Evolutionary conservation across 2,329 filamentous ascomycete species (phyloP).

Genomic region (Hirsutella minnesotensis): DNA sequence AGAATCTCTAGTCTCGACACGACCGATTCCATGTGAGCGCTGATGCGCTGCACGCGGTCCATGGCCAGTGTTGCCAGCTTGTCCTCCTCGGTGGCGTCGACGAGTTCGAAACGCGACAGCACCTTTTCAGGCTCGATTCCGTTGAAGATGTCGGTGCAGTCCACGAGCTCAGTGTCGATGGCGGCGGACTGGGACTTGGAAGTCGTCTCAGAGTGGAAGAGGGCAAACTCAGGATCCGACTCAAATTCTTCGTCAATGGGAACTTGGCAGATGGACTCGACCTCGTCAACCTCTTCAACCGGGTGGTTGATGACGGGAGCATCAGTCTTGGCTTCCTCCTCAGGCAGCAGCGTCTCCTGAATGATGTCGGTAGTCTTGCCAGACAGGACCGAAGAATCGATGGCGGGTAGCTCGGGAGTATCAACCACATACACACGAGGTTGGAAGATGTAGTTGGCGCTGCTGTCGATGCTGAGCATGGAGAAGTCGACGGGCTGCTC

Average conservation of each 20-base stretch:
- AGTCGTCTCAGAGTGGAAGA: constrained; percentile 38
- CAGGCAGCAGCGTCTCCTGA: constrained; percentile 28
- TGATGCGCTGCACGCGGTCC: constrained; percentile 38
- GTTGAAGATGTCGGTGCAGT: constrained; percentile 32
- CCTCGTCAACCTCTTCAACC: constrained; percentile 18
- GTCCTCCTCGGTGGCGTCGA: constrained; percentile 43
- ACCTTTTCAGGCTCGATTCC: constrained; percentile 53
- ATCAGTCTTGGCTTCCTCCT: constrained; percentile 43
- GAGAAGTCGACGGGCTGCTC: constrained; percentile 68
- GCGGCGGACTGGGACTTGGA: constrained; percentile 18
- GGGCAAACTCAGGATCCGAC: constrained; percentile 47
- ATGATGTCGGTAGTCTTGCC: constrained; percentile 55
- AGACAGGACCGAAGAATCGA: constrained; percentile 52
- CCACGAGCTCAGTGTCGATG: constrained; percentile 29
- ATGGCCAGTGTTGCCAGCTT: constrained; percentile 29
- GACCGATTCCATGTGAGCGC: constrained; percentile 22
- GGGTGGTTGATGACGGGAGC: constrained; percentile 40
- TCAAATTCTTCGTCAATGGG: constrained; percentile 45
- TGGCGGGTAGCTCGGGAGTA: constrained; percentile 51
- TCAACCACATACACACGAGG: constrained; percentile 68
- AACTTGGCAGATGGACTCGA: constrained; percentile 14
- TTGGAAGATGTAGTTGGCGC: constrained; percentile 45
- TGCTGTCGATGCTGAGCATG: constrained; percentile 48
- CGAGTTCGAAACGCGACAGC: constrained; percentile 49
- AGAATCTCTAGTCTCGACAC: constrained; percentile 25